Percentiles rank a stretch among this genome's conserved stretches.
Conservation (phyloP, 495 filamentous ascomycete species). For the Parmelia sp. region DNA sequence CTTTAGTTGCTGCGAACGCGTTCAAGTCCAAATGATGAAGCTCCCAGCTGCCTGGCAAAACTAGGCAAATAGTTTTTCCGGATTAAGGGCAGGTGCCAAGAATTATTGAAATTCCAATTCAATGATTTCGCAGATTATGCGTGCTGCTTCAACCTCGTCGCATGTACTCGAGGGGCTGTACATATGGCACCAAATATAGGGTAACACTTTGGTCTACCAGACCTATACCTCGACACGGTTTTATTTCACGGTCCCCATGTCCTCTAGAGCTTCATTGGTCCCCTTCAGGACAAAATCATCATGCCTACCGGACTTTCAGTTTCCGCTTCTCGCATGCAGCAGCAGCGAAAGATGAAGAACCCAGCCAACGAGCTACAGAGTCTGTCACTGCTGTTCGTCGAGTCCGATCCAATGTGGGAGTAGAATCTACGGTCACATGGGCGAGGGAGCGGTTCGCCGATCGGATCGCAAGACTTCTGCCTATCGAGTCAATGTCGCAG, state of each 20-base stretch:
- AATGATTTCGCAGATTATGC: too few species aligned
- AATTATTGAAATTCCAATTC: too few species aligned
- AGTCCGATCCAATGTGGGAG: neutral
- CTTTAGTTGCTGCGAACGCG: neutral
- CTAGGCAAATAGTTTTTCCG: conserved; percentile 11
- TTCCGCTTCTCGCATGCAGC: neutral
- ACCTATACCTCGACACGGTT: neutral
- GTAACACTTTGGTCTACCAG: neutral
- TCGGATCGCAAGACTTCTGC: neutral
- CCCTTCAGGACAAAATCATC: neutral
- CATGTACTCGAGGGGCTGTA: conserved; percentile 7
- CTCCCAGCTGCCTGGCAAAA: conserved; percentile 4
- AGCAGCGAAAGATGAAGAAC: neutral
- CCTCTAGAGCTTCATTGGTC: neutral
- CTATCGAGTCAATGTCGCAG: neutral
- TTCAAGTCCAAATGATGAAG: conserved; percentile 10
- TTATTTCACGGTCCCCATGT: neutral
- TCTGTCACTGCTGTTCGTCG: neutral
- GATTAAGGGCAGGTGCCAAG: too few species aligned
- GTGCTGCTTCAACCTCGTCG: too few species aligned
- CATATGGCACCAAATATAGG: neutral
- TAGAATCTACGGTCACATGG: neutral
- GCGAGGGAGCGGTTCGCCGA: too few species aligned
- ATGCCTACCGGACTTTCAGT: neutral
- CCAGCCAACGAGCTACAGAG: neutral